phyloP scores from a whole-genome alignment of 192 early-diverging fungal genomes.

The Lunasporangiospora selenospora region DNA sequence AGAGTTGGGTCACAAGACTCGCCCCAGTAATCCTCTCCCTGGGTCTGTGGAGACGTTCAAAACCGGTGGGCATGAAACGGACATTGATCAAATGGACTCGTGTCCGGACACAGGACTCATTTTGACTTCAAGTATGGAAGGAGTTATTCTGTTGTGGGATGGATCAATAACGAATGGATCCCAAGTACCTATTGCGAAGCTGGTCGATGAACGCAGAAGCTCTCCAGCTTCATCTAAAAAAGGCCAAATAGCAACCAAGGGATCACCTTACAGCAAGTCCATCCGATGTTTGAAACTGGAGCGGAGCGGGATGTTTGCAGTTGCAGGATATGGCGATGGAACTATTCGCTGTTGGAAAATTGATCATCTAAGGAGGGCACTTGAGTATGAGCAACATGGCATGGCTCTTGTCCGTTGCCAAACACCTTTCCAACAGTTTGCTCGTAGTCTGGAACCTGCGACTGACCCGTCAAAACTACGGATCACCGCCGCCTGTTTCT shows the following conservation, averaged over 20 bases:
- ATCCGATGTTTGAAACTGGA: slow-evolving; percentile 23
- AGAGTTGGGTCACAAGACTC: slow-evolving; percentile 24
- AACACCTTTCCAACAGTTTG: not conserved
- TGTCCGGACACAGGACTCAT: slow-evolving; percentile 6
- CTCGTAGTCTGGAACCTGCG: not conserved
- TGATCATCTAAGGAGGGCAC: not conserved
- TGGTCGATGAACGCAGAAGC: slow-evolving; percentile 3
- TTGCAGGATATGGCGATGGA: slow-evolving; percentile 24
- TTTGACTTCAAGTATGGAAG: slow-evolving; percentile 41
- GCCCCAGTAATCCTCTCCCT: slow-evolving; percentile 18
- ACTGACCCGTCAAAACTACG: slow-evolving; percentile 6
- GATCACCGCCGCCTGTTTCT: slow-evolving; percentile 9
- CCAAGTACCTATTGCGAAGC: slow-evolving; percentile 15
- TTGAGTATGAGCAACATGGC: not conserved
- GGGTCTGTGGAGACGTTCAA: slow-evolving; percentile 35
- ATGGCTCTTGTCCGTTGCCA: not conserved
- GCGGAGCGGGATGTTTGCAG: slow-evolving; percentile 14
- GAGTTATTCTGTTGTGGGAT: slow-evolving; percentile 24
- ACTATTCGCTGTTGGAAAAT: slow-evolving; percentile 18
- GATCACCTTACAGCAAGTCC: too few species aligned
- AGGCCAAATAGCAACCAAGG: slow-evolving; percentile 2
- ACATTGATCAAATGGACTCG: slow-evolving; percentile 45
- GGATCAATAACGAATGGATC: slow-evolving; percentile 3
- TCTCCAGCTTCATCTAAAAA: too few species aligned
- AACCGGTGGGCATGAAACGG: slow-evolving; percentile 25